A percentile compares a stretch with the other conserved stretches of the same genome.
phyloP scores from a whole-genome alignment of 495 filamentous ascomycete species.

The Coniosporium apollinis region DNA sequence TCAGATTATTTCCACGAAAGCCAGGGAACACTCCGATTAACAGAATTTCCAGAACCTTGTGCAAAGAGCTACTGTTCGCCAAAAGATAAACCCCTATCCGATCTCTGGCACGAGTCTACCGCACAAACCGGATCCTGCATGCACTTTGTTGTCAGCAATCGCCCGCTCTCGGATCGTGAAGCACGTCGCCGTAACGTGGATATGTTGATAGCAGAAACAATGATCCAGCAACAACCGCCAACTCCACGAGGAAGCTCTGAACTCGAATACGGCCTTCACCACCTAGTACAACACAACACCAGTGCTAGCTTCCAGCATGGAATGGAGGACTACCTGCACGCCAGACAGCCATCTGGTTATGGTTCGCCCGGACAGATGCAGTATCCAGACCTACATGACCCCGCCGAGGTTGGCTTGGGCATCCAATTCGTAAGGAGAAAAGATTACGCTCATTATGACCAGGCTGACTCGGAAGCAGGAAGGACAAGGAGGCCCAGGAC shows the following conservation, averaged over 20 bases:
- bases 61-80: too few species aligned
- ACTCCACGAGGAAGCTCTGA: slow-evolving; percentile 11
- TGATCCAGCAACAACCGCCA: slow-evolving; percentile 13
- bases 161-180: background rate
- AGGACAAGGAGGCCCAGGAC: slow-evolving; percentile 12
- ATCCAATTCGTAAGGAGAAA: slow-evolving; percentile 31
- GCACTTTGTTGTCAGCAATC: background rate
- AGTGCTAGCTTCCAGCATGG: slow-evolving; percentile 7
- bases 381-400: slow-evolving; percentile 19
- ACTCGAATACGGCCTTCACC: slow-evolving; percentile 12
- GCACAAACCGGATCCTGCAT: background rate
- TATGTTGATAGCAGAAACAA: slow-evolving; percentile 10
- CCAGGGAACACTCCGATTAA: background rate
- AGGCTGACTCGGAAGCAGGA: slow-evolving; percentile 6
- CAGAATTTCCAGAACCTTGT: slow-evolving; percentile 3
- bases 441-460: slow-evolving; percentile 5
- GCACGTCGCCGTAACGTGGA: background rate
- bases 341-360: slow-evolving; percentile 3
- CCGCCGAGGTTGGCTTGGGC: slow-evolving; percentile 14
- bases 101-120: background rate
- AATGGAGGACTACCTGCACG: background rate
- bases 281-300: slow-evolving; percentile 13
- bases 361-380: slow-evolving; percentile 10
- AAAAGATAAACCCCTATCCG: background rate
- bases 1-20: too few species aligned